phyloP scores from a whole-genome alignment of 2,329 filamentous ascomycete genomes.

The Fusarium falciforme region DNA sequence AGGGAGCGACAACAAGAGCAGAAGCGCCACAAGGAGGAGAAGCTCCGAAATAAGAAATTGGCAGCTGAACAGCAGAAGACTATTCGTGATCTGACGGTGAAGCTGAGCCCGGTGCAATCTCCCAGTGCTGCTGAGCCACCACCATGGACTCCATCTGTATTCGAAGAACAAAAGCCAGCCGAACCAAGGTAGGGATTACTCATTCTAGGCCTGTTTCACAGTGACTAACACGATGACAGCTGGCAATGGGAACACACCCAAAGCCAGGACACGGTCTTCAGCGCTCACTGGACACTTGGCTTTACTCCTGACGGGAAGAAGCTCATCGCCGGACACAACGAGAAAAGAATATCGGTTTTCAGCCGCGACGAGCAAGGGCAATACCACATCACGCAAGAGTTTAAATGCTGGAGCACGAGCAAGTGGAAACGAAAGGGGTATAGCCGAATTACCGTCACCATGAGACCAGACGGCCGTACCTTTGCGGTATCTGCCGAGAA shows the following conservation, averaged over 20 bases:
- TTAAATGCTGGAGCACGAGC: neutral
- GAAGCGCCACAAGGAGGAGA: neutral
- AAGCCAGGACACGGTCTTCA: neutral
- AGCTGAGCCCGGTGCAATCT: neutral
- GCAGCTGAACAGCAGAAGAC: neutral
- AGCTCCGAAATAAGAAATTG: neutral
- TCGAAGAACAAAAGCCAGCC: neutral
- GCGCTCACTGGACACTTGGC: neutral
- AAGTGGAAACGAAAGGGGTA: neutral
- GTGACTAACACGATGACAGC: neutral
- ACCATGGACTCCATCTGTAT: neutral
- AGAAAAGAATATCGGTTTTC: neutral
- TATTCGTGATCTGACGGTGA: neutral
- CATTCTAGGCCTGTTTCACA: neutral
- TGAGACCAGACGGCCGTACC: neutral
- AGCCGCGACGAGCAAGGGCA: neutral
- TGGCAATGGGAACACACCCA: neutral
- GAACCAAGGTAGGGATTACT: neutral
- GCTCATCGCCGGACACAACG: neutral
- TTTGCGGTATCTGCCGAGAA: neutral
- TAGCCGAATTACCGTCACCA: neutral
- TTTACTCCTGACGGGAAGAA: neutral
- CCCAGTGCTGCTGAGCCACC: neutral
- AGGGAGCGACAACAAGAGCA: neutral
- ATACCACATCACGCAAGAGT: neutral